A percentile compares a stretch with the other conserved stretches of the same genome.
phyloP scores from a whole-genome alignment of 148 eudicot species.

The Euryodendron excelsum region DNA sequence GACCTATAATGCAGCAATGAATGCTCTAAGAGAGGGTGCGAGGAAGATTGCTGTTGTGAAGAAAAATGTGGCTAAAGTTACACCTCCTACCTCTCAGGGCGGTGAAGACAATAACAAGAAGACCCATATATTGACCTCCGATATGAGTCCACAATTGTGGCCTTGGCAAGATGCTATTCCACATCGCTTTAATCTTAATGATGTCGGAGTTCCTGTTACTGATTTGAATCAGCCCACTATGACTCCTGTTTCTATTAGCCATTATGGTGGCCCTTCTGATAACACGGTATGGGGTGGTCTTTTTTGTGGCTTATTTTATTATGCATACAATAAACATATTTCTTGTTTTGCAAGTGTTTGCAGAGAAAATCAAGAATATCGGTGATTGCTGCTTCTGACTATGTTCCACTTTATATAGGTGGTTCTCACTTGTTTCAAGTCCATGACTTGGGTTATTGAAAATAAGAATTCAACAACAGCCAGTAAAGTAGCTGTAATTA shows the following conservation, averaged over 20 bases:
- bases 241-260: conserved; percentile 21
- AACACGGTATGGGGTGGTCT: conserved; percentile 18
- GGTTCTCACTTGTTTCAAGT: conserved; percentile 33
- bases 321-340: neutral
- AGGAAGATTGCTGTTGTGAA: conserved; percentile 28
- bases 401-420: conserved; percentile 16
- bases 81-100: conserved; percentile 22
- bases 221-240: conserved; percentile 23
- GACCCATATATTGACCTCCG: conserved; percentile 10
- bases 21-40: conserved; percentile 29
- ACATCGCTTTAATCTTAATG: conserved; percentile 30
- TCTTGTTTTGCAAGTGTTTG: neutral
- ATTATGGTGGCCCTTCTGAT: conserved; percentile 26
- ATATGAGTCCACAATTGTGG: conserved; percentile 24
- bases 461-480: conserved; percentile 23
- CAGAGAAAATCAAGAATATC: neutral
- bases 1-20: conserved; percentile 28
- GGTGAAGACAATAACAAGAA: conserved; percentile 26
- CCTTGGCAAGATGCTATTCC: conserved; percentile 29
- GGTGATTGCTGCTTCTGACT: neutral
- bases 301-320: neutral
- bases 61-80: conserved; percentile 30
- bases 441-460: conserved; percentile 37
- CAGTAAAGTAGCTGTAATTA: conserved; percentile 30
- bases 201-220: conserved; percentile 28